phyloP scores from a whole-genome alignment of 208 protist genomes.

The Tritrichomonas musculus region DNA sequence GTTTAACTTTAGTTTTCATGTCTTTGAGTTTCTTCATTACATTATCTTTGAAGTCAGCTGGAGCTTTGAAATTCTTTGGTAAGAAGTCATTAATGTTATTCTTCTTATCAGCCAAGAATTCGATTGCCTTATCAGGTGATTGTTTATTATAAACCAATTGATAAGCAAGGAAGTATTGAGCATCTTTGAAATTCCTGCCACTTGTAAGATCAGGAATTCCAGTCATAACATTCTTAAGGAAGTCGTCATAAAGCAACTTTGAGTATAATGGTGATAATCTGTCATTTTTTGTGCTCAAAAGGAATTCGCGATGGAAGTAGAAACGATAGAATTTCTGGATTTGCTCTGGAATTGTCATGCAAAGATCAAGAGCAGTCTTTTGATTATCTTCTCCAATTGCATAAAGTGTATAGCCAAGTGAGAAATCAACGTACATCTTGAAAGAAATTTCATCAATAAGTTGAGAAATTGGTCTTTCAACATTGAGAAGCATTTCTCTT shows the following conservation, averaged over 20 bases:
- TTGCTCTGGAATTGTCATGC: not conserved
- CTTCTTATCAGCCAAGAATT: not conserved
- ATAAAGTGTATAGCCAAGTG: not conserved
- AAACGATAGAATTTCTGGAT: not conserved
- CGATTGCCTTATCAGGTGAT: not conserved
- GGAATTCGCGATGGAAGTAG: not conserved
- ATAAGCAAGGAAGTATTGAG: not conserved
- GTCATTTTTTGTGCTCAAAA: not conserved
- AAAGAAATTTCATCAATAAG: not conserved
- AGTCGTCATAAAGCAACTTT: not conserved
- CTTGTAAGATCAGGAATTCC: not conserved
- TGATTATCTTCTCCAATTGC: not conserved
- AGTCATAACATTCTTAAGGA: not conserved
- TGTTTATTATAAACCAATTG: not conserved
- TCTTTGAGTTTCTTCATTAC: not conserved
- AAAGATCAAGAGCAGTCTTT: not conserved
- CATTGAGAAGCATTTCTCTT: not conserved
- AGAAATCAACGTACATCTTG: not conserved
- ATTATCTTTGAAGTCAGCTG: not conserved
- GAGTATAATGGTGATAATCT: not conserved
- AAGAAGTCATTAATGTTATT: not conserved
- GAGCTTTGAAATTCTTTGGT: not conserved
- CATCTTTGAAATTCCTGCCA: not conserved
- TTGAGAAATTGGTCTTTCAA: not conserved
- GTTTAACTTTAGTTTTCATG: not conserved